Evolutionary conservation across 208 protist species (phyloP), one percentile per base, ranked within the genome.

Genomic region (Trypanosoma platydactyli): DNA sequence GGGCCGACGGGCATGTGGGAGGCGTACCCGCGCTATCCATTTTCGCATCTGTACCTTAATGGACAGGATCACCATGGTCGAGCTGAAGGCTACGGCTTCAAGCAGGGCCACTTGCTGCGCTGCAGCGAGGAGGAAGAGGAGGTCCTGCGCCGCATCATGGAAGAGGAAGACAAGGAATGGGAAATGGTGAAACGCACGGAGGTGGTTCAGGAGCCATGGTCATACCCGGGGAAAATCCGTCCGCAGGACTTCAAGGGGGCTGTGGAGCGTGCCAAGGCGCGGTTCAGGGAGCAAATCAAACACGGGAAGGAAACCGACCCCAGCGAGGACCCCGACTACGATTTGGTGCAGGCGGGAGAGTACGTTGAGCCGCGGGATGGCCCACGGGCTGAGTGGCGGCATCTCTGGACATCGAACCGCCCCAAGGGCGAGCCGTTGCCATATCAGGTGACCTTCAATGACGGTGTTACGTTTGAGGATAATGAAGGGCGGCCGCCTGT

Each of bases 181-280:
- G 89, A 91, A 71, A 91, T 93, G 86, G 86, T 95, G 73, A 93
- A 95, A 79, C 84, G 85, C 20, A 95, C 89, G 33, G 86, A 95
- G 84, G 76, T 93, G 62, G 79, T 95, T 44, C 89, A 95, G 79
- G 86, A 95, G 83, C 89, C 86, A 57, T 95, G 87, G 86, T 90
- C 84, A 22, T 95, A 95, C 81, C 89, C 86, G 20, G 89, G 89
- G 15, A 95, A 95, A 80, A 93, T 93, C 7, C 79, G 83, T 18
- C 85, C 86, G 13, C 68, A 80, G 42, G 89, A 95, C 73, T 93
- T 93, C 60, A 74, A 84, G 42, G 89, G 89, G 1, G 89, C 89
- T 0, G 84, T 95, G 44, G 89, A 95, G 79, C 86, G 89, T 20
- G 89, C 89, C 20, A 95, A 95, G 81, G 81, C 70, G 40, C 80